phyloP scores from a whole-genome alignment of 129 eudicot genomes.

The Lactuca sativa region DNA sequence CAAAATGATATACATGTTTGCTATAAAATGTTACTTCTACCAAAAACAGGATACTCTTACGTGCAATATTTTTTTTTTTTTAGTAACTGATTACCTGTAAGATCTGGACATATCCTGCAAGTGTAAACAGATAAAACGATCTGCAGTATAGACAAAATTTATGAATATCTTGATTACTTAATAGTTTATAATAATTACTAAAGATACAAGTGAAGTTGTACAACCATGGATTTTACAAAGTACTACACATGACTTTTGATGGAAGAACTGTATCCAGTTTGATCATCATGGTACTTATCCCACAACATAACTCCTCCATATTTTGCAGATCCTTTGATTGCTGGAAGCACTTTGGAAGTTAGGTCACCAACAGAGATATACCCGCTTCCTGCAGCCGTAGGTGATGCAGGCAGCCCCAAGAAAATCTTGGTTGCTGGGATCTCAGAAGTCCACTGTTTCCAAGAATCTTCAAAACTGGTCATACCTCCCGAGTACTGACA shows the following conservation, averaged over 20 bases:
- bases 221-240: background rate
- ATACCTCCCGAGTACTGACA: conserved; percentile 33
- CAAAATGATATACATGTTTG: too few relatives aligned
- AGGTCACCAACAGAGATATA: conserved; percentile 33
- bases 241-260: too few relatives aligned
- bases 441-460: conserved; percentile 39
- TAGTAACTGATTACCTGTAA: background rate
- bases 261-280: conserved; percentile 32
- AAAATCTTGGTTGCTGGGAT: conserved; percentile 32
- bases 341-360: conserved; percentile 34
- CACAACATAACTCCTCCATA: conserved; percentile 42
- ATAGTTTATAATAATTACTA: too few relatives aligned
- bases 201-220: too few relatives aligned
- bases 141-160: too few relatives aligned
- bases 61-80: too few relatives aligned
- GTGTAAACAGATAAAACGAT: background rate
- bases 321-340: conserved; percentile 26
- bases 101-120: background rate
- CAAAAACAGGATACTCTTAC: too few relatives aligned
- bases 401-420: conserved; percentile 46
- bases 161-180: too few relatives aligned
- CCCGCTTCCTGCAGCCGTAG: conserved; percentile 42
- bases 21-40: too few relatives aligned
- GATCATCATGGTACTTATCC: conserved; percentile 37
- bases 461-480: conserved; percentile 22